A percentile compares a stretch with the other conserved stretches of the same genome.
Evolutionary conservation across 148 eudicot species (phyloP).

Genomic region (Polygonum maritimum): DNA sequence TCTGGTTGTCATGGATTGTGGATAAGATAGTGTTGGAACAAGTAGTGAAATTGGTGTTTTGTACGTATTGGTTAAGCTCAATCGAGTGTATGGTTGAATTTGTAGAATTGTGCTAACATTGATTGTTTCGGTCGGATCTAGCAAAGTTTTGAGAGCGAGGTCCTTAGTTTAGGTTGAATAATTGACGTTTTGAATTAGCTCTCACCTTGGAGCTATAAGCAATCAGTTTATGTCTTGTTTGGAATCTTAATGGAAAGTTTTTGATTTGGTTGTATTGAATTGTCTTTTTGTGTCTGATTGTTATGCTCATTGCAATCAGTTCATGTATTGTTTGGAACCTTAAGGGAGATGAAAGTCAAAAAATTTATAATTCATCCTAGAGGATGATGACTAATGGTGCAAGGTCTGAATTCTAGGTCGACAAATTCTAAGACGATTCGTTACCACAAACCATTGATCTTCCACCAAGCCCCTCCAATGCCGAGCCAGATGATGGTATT

Average conservation of each 20-base stretch:
- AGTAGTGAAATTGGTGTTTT: background rate
- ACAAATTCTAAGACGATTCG: background rate
- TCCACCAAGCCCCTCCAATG: slow-evolving; percentile 97
- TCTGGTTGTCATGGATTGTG: background rate
- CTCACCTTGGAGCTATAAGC: background rate
- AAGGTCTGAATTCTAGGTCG: background rate
- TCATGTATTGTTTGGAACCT: no score
- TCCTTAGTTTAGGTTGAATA: background rate
- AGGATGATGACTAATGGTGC: background rate
- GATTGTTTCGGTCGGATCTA: background rate
- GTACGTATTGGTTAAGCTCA: background rate
- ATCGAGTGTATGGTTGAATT: background rate
- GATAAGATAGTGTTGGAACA: background rate
- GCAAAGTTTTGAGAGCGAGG: background rate
- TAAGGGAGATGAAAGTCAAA: background rate
- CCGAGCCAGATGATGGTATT: slow-evolving; percentile 93
- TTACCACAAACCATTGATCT: slow-evolving; percentile 83
- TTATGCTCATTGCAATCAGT: background rate
- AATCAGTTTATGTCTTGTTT: background rate
- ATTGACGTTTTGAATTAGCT: background rate
- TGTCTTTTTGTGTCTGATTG: background rate
- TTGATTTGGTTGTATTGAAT: background rate
- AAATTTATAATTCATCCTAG: background rate
- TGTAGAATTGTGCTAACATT: background rate
- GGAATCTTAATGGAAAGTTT: background rate